These are phyloP conservation scores for Cyclocybe aegerita DNA, from an alignment of 768 basidiomycete genomes.

Conservation along the genomic window DNA sequence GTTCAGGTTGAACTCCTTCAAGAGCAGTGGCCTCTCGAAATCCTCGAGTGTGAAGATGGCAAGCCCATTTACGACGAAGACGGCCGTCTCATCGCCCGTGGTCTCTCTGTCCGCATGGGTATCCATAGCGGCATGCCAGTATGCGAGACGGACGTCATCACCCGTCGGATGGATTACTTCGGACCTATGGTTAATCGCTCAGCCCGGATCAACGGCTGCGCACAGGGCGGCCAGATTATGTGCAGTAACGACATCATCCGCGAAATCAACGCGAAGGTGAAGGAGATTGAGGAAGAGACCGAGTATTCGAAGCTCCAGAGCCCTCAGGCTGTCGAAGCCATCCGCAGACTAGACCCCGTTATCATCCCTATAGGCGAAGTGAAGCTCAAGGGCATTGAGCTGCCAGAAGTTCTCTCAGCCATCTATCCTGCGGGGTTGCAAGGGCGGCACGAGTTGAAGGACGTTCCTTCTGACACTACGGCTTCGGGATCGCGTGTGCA, in stretches of 20 bases:
- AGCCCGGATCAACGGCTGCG: constrained; percentile 77
- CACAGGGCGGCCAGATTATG: constrained; percentile 93
- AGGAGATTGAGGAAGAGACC: constrained; percentile 54
- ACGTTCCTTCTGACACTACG: constrained; percentile 28
- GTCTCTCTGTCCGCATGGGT: constrained; percentile 95
- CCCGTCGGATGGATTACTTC: constrained; percentile 96
- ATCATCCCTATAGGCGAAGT: constrained; percentile 83
- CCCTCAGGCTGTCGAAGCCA: constrained; percentile 65
- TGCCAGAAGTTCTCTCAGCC: constrained; percentile 83
- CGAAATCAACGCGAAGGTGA: constrained; percentile 69
- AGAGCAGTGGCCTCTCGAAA: constrained; percentile 89
- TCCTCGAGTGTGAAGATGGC: constrained; percentile 91
- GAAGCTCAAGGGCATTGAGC: constrained; percentile 92
- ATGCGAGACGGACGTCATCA: constrained; percentile 90
- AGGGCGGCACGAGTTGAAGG: constrained; percentile 64
- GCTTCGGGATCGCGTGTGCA: constrained; percentile 52
- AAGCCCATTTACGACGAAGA: constrained; percentile 68
- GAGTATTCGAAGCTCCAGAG: constrained; percentile 61
- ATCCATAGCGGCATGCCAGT: constrained; percentile 90
- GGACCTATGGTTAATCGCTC: constrained; percentile 96
- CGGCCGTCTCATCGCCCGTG: constrained; percentile 74
- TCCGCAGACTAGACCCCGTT: constrained; percentile 67
- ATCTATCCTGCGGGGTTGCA: constrained; percentile 78
- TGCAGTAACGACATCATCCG: constrained; percentile 84
- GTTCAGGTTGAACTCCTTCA: constrained; percentile 83